phyloP scores from a whole-genome alignment of 1,284 basidiomycete species.

The Malassezia slooffiae region DNA sequence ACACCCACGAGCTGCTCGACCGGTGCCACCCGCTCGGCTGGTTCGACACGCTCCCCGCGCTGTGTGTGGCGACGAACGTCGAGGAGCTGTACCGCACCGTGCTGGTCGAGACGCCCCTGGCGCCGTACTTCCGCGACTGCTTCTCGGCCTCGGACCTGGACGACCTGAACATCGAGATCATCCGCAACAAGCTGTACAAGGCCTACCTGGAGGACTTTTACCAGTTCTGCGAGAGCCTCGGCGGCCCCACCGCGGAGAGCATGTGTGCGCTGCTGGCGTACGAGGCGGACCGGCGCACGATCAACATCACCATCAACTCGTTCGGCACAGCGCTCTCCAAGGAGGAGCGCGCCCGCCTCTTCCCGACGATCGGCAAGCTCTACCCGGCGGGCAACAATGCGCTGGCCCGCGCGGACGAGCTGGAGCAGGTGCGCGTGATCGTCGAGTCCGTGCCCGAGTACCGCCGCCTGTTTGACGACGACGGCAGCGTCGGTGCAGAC shows the following conservation, averaged over 20 bases:
- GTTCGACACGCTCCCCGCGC: constrained; percentile 95
- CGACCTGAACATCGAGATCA: constrained; percentile 99
- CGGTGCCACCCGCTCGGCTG: constrained; percentile 93
- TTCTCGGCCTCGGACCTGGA: constrained; percentile 90
- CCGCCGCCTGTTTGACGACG: constrained; percentile 67
- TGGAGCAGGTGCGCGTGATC: constrained; percentile 79
- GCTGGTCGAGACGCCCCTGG: constrained; percentile 90
- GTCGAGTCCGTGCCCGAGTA: constrained; percentile 86
- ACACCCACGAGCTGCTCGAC: constrained; percentile 90
- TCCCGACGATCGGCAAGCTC: constrained; percentile 82
- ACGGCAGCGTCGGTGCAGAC: constrained; percentile 13
- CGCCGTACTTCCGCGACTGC: constrained; percentile 93
- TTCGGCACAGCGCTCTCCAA: constrained; percentile 90
- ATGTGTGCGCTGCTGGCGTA: constrained; percentile 68
- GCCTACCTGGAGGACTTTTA: constrained; percentile 98
- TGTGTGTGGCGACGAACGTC: constrained; percentile 98
- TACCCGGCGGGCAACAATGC: constrained; percentile 93
- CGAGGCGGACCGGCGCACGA: constrained; percentile 88
- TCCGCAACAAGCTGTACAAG: constrained; percentile 99
- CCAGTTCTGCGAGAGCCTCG: constrained; percentile 66
- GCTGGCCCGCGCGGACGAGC: constrained; percentile 84
- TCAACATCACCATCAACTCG: constrained; percentile 99
- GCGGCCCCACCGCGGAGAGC: constrained; percentile 49
- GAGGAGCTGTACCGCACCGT: constrained; percentile 96
- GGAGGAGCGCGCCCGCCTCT: constrained; percentile 88